A percentile compares a stretch with the other conserved stretches of the same genome.
These are phyloP conservation scores for Ambrosia artemisiifolia DNA, from an alignment of 129 eudicot genomes.

Conservation along the genomic window DNA sequence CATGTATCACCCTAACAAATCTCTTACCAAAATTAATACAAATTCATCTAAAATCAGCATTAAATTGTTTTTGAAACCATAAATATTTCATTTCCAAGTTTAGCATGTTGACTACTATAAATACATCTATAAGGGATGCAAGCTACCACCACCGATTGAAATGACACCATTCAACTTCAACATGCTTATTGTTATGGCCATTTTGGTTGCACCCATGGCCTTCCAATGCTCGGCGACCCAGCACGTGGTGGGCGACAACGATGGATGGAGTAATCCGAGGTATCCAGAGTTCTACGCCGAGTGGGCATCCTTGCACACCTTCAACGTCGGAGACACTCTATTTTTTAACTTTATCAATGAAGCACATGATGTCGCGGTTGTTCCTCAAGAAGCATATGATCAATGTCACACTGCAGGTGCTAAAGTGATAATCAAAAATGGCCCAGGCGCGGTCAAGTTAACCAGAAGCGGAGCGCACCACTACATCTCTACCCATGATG, in stretches of 20 bases:
- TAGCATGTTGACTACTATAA: not conserved
- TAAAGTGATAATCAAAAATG: not conserved
- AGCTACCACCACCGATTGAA: not conserved
- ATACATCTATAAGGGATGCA: not conserved
- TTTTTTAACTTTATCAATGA: not conserved
- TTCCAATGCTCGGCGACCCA: not conserved
- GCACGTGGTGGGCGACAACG: not conserved
- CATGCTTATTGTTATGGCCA: not conserved
- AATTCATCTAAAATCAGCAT: not conserved
- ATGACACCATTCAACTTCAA: not conserved
- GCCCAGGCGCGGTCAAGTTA: not conserved
- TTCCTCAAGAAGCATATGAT: not conserved
- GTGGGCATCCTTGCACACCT: not conserved
- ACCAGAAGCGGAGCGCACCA: not conserved
- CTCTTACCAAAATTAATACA: not conserved
- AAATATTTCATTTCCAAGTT: not conserved
- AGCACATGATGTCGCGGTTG: not conserved
- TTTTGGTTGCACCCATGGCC: constrained; percentile 2
- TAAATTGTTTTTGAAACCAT: not conserved
- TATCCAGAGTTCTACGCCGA: not conserved
- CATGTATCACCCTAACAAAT: not conserved
- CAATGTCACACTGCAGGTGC: not conserved
- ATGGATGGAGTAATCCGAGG: not conserved
- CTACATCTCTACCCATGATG: not conserved
- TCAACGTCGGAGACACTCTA: not conserved